phyloP scores from a whole-genome alignment of 805 yeast genomes.

The Cyberlindnera xishuangbannaensis region DNA sequence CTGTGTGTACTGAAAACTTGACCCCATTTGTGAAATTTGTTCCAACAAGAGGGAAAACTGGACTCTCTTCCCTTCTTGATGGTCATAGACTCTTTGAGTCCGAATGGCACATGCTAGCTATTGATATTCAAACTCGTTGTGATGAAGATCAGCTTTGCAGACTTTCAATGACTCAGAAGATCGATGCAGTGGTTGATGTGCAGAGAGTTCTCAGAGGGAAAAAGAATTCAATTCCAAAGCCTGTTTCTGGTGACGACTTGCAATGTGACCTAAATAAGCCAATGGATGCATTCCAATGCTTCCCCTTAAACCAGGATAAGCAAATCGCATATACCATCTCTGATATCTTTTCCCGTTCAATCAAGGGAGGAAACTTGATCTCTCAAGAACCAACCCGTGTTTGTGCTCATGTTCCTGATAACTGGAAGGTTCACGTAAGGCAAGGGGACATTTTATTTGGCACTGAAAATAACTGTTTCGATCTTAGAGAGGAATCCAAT shows the following conservation, averaged over 20 bases:
- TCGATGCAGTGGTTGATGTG: constrained; percentile 69
- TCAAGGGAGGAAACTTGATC: constrained; percentile 60
- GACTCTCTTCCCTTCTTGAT: constrained; percentile 76
- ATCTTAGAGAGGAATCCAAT: constrained; percentile 19
- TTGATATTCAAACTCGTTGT: constrained; percentile 65
- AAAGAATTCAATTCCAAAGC: constrained; percentile 71
- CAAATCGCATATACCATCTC: constrained; percentile 46
- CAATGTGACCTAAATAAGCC: constrained; percentile 67
- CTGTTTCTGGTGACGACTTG: constrained; percentile 62
- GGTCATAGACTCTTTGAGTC: constrained; percentile 91
- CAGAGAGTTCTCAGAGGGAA: constrained; percentile 60
- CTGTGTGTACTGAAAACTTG: constrained; percentile 92
- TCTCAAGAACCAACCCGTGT: constrained; percentile 39
- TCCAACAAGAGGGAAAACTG: constrained; percentile 90
- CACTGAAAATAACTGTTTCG: constrained; percentile 33
- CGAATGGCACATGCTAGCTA: constrained; percentile 89
- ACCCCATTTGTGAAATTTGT: constrained; percentile 88
- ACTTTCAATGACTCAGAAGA: constrained; percentile 54
- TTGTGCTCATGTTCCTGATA: constrained; percentile 36
- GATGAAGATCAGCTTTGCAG: constrained; percentile 34
- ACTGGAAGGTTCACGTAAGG: constrained; percentile 42
- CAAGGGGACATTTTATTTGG: constrained; percentile 26
- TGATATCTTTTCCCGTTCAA: constrained; percentile 63
- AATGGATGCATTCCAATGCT: constrained; percentile 62
- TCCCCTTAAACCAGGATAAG: constrained; percentile 58